Percentiles rank a stretch among this genome's conserved stretches.
Conservation (phyloP, 148 eudicot species). For the Fagopyrum homotropicum region DNA sequence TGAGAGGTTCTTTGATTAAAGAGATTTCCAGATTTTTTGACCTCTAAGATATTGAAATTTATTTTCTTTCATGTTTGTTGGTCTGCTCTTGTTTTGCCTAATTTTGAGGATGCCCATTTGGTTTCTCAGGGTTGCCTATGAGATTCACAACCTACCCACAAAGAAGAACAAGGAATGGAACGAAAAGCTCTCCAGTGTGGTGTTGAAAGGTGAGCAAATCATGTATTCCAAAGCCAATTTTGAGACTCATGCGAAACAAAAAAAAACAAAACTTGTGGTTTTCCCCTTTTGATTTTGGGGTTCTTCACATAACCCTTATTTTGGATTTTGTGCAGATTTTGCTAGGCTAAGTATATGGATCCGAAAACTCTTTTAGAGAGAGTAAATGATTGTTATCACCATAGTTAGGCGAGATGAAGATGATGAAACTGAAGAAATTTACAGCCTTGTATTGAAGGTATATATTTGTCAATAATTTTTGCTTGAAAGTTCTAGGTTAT, state of each 20-base stretch:
- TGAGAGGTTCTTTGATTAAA: slow-evolving; percentile 80
- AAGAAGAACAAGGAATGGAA: slow-evolving; percentile 93
- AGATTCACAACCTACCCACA: slow-evolving; percentile 53
- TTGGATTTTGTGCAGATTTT: slow-evolving; percentile 19
- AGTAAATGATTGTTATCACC: slow-evolving; percentile 60
- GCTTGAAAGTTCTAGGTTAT: not conserved
- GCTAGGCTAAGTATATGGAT: slow-evolving; percentile 74
- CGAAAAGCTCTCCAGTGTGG: slow-evolving; percentile 83
- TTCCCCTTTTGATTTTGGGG: not conserved
- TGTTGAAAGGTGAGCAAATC: slow-evolving; percentile 80
- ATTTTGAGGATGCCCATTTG: slow-evolving; percentile 7
- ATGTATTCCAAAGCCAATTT: slow-evolving; percentile 91
- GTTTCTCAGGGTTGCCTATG: slow-evolving; percentile 52
- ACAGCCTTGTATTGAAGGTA: slow-evolving; percentile 95
- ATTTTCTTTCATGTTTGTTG: not conserved
- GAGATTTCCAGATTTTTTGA: slow-evolving; percentile 68
- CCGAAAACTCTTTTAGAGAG: slow-evolving; percentile 54
- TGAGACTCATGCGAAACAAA: slow-evolving; percentile 37
- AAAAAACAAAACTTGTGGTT: not conserved
- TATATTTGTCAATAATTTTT: slow-evolving; percentile 12
- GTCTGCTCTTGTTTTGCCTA: not conserved
- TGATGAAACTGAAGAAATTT: slow-evolving; percentile 49
- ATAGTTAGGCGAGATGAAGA: slow-evolving; percentile 60
- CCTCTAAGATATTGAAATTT: not conserved
- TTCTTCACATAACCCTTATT: not conserved